These are phyloP conservation scores for Sporothrix humicola DNA, from an alignment of 2,329 filamentous ascomycete genomes.

Conservation along the genomic window DNA sequence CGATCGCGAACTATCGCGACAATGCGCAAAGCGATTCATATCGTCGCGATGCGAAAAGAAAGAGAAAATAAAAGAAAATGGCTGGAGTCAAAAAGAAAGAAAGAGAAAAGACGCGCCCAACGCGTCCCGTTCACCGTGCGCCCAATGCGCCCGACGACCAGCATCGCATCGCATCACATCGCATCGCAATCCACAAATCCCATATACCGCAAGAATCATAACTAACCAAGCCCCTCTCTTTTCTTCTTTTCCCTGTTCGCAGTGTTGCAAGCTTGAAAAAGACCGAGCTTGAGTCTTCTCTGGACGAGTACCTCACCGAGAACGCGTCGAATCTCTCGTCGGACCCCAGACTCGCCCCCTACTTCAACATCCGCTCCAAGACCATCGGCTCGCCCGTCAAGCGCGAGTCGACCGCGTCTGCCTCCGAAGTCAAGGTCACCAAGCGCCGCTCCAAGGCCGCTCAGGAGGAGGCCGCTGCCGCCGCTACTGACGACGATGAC, in stretches of 20 bases:
- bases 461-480: slow-evolving; percentile 26
- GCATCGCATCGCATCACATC: background rate
- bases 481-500: slow-evolving; percentile 46
- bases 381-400: slow-evolving; percentile 66
- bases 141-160: background rate
- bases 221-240: slow-evolving; percentile 11
- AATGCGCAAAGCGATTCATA: background rate
- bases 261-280: slow-evolving; percentile 78
- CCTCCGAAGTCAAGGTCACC: slow-evolving; percentile 51
- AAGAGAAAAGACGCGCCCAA: background rate
- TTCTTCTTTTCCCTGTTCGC: slow-evolving; percentile 34
- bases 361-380: slow-evolving; percentile 72
- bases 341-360: slow-evolving; percentile 71
- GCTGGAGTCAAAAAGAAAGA: background rate
- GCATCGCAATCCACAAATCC: background rate
- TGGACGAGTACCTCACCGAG: slow-evolving; percentile 74
- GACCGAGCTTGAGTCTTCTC: slow-evolving; percentile 74
- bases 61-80: background rate
- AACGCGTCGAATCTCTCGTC: slow-evolving; percentile 69
- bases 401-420: slow-evolving; percentile 50
- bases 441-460: slow-evolving; percentile 55
- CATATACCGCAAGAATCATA: background rate
- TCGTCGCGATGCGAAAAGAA: slow-evolving; percentile 21
- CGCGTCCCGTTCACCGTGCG: slow-evolving; percentile 16
- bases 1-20: background rate